Evolutionary conservation across 2,329 filamentous ascomycete genomes (phyloP).

Genomic region (Aspergillus spinulosporus): DNA sequence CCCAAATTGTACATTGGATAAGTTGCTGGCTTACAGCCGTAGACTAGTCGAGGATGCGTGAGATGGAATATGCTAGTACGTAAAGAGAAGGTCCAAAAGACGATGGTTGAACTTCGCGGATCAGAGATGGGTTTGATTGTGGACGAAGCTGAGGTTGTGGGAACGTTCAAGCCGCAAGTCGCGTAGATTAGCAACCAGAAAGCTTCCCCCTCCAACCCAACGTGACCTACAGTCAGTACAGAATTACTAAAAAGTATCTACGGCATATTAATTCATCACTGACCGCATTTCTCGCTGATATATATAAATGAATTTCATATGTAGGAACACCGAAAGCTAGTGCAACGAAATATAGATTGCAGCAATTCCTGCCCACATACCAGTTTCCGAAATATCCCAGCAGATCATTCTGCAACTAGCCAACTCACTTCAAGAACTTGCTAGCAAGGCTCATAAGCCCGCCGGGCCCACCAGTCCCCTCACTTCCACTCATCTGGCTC

Average conservation of each 20-base stretch:
- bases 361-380: not conserved
- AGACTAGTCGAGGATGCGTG: not conserved
- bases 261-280: no score
- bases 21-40: not conserved
- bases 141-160: no score
- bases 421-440: conserved; percentile 55
- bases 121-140: not conserved
- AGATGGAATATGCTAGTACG: not conserved
- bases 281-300: not conserved
- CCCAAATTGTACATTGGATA: not conserved
- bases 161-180: no score
- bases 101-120: not conserved
- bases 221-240: no score
- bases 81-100: not conserved
- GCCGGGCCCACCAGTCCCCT: conserved; percentile 48
- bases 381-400: not conserved
- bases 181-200: no score
- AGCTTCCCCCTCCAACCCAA: no score
- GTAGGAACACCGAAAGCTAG: not conserved
- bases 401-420: not conserved
- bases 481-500: conserved; percentile 60
- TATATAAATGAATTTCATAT: not conserved
- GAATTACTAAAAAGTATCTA: no score
- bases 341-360: not conserved
- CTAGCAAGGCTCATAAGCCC: conserved; percentile 60